phyloP scores from a whole-genome alignment of 2,329 filamentous ascomycete species.

The Ceratocystis lukuohia region DNA sequence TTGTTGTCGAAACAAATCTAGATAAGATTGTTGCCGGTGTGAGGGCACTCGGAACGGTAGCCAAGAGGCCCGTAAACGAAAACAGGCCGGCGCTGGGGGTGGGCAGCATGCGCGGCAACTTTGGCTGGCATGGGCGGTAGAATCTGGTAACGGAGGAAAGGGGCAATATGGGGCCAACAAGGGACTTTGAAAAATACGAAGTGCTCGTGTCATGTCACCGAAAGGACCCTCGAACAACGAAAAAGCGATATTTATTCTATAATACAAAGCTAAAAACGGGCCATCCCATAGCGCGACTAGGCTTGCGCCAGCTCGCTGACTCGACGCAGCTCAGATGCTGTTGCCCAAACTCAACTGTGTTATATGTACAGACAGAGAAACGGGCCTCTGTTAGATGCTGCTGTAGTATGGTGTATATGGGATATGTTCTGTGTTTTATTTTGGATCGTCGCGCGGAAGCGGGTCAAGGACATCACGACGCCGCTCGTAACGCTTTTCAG shows the following conservation, averaged over 20 bases:
- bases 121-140: slow-evolving; percentile 39
- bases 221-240: neutral
- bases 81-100: slow-evolving; percentile 39
- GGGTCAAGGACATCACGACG: slow-evolving; percentile 28
- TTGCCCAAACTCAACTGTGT: neutral
- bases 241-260: neutral
- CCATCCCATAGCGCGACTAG: neutral
- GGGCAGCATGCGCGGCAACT: slow-evolving; percentile 41
- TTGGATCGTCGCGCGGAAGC: slow-evolving; percentile 18
- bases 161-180: neutral
- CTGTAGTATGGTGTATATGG: neutral
- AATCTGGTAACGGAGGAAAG: neutral
- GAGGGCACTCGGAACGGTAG: slow-evolving; percentile 59
- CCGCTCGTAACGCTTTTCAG: slow-evolving; percentile 32
- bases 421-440: neutral
- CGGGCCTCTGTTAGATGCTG: neutral
- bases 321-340: neutral
- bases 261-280: neutral
- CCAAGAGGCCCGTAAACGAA: slow-evolving; percentile 68
- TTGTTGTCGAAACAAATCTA: slow-evolving; percentile 83
- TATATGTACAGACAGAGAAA: neutral
- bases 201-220: neutral
- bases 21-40: slow-evolving; percentile 83
- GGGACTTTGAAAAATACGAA: neutral
- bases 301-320: neutral